These are phyloP conservation scores for Scedosporium dehoogii DNA, from an alignment of 2,329 filamentous ascomycete genomes.

Conservation along the genomic window DNA sequence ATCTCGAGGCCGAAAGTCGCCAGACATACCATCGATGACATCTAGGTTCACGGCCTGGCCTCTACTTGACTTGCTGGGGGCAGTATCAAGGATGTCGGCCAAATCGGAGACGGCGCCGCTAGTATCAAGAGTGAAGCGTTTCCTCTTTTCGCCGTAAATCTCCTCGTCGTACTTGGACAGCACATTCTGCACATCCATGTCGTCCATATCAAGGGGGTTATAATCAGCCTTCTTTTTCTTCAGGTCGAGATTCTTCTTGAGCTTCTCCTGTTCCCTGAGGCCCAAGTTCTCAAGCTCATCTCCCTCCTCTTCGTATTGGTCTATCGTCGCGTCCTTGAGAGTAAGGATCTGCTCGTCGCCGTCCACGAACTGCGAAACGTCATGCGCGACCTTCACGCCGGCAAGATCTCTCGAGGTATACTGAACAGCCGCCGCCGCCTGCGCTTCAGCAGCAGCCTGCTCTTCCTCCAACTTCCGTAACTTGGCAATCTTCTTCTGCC, in stretches of 20 bases:
- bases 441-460: constrained; percentile 63
- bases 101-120: constrained; percentile 60
- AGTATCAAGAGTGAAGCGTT: constrained; percentile 77
- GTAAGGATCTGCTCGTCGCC: constrained; percentile 83
- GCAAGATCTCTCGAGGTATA: constrained; percentile 82
- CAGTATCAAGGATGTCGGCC: constrained; percentile 40
- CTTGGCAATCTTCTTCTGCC: constrained; percentile 82
- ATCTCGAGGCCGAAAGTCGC: not conserved
- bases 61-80: constrained; percentile 46
- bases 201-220: constrained; percentile 68
- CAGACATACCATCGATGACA: constrained; percentile 1
- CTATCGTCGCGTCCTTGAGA: constrained; percentile 84
- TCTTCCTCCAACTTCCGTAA: constrained; percentile 65
- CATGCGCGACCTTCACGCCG: constrained; percentile 86
- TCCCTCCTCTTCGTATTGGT: constrained; percentile 73
- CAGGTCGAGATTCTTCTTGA: constrained; percentile 66
- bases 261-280: constrained; percentile 60
- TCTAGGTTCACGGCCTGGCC: constrained; percentile 60
- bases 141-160: constrained; percentile 80
- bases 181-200: constrained; percentile 55
- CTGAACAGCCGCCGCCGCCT: constrained; percentile 50
- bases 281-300: constrained; percentile 79
- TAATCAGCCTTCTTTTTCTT: constrained; percentile 90
- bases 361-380: constrained; percentile 70
- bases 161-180: constrained; percentile 93